Base-by-base conservation (phyloP, 2,329 filamentous ascomycete species). In the Coniochaeta sp. region DNA sequence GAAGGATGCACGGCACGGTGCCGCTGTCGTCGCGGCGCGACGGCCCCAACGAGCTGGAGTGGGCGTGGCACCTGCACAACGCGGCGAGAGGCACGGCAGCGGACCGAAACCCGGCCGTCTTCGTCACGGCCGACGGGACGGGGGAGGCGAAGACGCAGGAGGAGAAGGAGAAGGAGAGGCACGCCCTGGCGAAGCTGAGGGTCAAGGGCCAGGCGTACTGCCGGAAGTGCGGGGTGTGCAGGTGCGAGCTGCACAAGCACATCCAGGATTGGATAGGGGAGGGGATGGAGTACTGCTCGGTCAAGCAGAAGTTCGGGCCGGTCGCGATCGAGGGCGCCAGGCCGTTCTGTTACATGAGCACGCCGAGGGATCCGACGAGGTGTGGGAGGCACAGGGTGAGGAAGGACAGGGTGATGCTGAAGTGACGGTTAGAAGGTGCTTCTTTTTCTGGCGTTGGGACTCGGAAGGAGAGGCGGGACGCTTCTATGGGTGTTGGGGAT, bases 181-280 rank as follows among this genome's bases (percentile, higher is more conserved):
- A 58, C 68, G 67, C 71, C 31, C 75, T 82, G 38, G 76, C 79
- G 7, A 72, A 73, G 68, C 73, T 84, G 65, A 78, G 81, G 26
- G 77, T 83, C 57, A 79, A 79, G 60, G 84, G 83, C 24, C 83
- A 85, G 67, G 81, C 84, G 6, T 82, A 84, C 70, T 88, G 85
- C 71, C 77, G 81, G 61, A 85, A 86, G 70, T 88, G 85, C 64
- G 83, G 82, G 57, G 79, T 82, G 62, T 80, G 76, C 44, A 79
- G 85, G 38, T 88, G 85, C 70, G 83, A 87, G 74, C 77, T 88
- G 61, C 83, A 86, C 72, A 80, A 82, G 64, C 85, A 88, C 68
- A 78, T 88, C 65, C 77, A 77, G 67, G 77, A 77, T 44, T 87
- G 84, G 82, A 81, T 87, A 78, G 81, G 81, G 59, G 72, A 76